A percentile compares a stretch with the other conserved stretches of the same genome.
Evolutionary conservation across 805 yeast genomes (phyloP).

Genomic region (Sugiyamaella americana): DNA sequence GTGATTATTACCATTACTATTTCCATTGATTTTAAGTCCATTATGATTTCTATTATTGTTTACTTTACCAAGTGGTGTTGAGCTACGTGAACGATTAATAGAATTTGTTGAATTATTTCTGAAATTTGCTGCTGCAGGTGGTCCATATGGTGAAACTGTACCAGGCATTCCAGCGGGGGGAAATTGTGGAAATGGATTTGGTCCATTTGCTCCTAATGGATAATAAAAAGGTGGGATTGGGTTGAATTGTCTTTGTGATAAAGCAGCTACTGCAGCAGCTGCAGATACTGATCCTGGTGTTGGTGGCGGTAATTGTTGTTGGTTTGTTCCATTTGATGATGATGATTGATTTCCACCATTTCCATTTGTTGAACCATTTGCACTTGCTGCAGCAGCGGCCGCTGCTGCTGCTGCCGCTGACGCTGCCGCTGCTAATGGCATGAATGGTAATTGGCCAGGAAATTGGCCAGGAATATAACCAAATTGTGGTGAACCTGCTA

Average conservation of each 20-base stretch:
- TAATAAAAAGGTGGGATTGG: slow-evolving; percentile 8
- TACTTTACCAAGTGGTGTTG: slow-evolving; percentile 5
- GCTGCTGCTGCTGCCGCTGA: slow-evolving; percentile 7
- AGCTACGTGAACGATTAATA: slow-evolving; percentile 5
- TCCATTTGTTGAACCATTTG: slow-evolving; percentile 2
- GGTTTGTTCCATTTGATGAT: background rate
- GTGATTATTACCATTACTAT: slow-evolving; percentile 12
- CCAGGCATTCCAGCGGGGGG: slow-evolving; percentile 1
- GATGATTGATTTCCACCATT: background rate
- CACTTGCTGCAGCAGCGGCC: slow-evolving; percentile 1
- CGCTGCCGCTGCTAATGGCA: slow-evolving; percentile 1
- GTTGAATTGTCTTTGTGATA: slow-evolving; percentile 2
- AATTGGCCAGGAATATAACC: background rate
- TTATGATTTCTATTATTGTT: slow-evolving; percentile 4
- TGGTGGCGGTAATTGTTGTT: background rate
- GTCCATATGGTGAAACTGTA: background rate
- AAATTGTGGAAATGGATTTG: background rate
- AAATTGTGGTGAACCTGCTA: background rate
- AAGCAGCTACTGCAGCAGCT: background rate
- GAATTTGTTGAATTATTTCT: slow-evolving; percentile 1
- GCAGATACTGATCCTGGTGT: background rate
- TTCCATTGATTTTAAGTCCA: slow-evolving; percentile 3
- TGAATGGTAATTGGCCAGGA: background rate
- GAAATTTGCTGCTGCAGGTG: slow-evolving; percentile 3
- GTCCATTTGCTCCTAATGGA: slow-evolving; percentile 3